Percentiles rank a stretch among this genome's conserved stretches.
Evolutionary conservation across 805 yeast genomes (phyloP).

Genomic region (Wickerhamiella azymoides): DNA sequence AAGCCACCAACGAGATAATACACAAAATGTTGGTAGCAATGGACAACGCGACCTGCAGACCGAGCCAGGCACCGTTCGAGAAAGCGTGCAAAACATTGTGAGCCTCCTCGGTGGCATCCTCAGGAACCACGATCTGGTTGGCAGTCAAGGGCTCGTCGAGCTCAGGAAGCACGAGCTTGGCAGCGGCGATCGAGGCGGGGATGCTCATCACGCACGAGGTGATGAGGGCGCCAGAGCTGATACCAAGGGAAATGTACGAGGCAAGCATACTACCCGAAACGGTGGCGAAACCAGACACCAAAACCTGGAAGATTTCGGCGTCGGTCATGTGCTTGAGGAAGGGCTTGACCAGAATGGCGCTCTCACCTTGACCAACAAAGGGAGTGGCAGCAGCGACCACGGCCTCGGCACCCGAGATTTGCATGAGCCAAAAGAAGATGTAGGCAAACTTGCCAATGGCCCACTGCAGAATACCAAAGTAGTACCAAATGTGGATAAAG

Average conservation of each 20-base stretch:
- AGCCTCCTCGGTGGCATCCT: conserved; percentile 31
- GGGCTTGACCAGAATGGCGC: conserved; percentile 46
- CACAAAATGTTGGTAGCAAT: conserved; percentile 46
- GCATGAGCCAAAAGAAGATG: conserved; percentile 47
- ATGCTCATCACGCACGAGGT: conserved; percentile 60
- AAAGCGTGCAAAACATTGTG: conserved; percentile 44
- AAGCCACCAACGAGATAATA: conserved; percentile 45
- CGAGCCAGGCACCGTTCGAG: conserved; percentile 44
- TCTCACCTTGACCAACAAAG: conserved; percentile 52
- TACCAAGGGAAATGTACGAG: conserved; percentile 48
- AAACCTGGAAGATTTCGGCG: conserved; percentile 49
- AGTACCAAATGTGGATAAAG: conserved; percentile 44
- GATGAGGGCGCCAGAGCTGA: conserved; percentile 47
- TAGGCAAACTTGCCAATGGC: conserved; percentile 40
- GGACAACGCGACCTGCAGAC: conserved; percentile 41
- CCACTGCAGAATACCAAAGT: conserved; percentile 50
- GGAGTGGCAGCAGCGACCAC: conserved; percentile 56
- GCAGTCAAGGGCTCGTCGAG: conserved; percentile 39
- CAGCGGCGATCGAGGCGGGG: conserved; percentile 48
- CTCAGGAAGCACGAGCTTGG: conserved; percentile 47
- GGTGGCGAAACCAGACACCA: conserved; percentile 51
- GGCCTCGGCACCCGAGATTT: conserved; percentile 50
- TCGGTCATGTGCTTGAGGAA: conserved; percentile 44
- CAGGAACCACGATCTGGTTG: conserved; percentile 37
- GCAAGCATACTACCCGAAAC: conserved; percentile 52